Base-by-base conservation (phyloP, 2,329 filamentous ascomycete genomes). In the Aspergillus neotritici region DNA sequence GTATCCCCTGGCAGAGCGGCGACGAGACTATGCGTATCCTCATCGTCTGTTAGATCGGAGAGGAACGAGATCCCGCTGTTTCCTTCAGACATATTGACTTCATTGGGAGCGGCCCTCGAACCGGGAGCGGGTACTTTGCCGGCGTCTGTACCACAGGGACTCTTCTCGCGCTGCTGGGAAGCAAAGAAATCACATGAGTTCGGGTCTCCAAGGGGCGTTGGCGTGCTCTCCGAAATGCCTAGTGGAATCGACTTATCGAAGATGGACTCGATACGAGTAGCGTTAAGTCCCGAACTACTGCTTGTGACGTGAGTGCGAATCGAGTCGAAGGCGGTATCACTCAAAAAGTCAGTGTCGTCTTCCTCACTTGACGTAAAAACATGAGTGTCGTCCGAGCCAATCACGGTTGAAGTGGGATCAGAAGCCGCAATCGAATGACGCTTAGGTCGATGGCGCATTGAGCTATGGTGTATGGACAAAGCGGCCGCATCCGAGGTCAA, bases 241-340 rank as follows among this genome's bases (percentile, higher is more conserved):
- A 64, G 57, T 6, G 60, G 49, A 46, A 68, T 69, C 39, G 71
- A 73, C 55, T 79, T 76, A 59, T 81, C 77, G 59, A 83, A 83
- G 54, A 83, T 80, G 9, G 76, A 79, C 53, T 83, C 78, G 45
- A 83, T 80, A 37, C 74, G 75, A 48, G 78, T 73, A 34, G 77
- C 75, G 53, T 76, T 71, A 47, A 72, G 66, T 33, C 72, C 74
- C 17, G 74, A 74, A 43, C 71, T 74, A 55, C 66, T 70, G 41
- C 72, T 76, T 49, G 77, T 79, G 40, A 74, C 74, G 53, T 77
- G 71, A 8, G 79, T 83, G 45, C 77, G 78, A 45, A 82, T 67
- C 37, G 80, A 83, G 62, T 83, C 80, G 64, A 78, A 83, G 12
- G 75, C 71, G 16, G 75, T 80, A 50, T 83, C 80, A 52, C 77